Conservation (phyloP, 805 yeast genomes). For the Cyberlindnera galapagoensis region DNA sequence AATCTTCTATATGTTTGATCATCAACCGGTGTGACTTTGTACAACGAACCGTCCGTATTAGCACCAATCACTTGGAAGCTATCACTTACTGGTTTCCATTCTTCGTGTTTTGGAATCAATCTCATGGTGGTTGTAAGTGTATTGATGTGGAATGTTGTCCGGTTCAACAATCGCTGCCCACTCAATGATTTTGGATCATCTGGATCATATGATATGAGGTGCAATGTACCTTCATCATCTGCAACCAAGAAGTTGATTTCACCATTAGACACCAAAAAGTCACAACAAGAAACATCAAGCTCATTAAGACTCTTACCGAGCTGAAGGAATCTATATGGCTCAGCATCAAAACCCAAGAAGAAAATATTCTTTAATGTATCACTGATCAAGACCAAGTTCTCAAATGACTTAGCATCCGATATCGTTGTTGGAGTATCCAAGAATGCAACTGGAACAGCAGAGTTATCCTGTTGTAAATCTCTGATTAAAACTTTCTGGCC, state of each 20-base stretch:
- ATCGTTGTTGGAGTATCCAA: conserved; percentile 78
- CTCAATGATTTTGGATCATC: conserved; percentile 79
- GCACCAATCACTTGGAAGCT: conserved; percentile 64
- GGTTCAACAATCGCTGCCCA: conserved; percentile 69
- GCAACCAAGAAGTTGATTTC: conserved; percentile 61
- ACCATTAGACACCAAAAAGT: conserved; percentile 66
- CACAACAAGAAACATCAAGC: conserved; percentile 64
- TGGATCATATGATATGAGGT: conserved; percentile 81
- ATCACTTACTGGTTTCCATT: conserved; percentile 22
- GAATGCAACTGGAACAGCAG: conserved; percentile 90
- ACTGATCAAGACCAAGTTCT: conserved; percentile 74
- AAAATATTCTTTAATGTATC: conserved; percentile 74
- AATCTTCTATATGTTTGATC: conserved; percentile 76
- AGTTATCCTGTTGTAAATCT: conserved; percentile 78
- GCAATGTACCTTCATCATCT: conserved; percentile 62
- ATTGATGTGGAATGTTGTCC: conserved; percentile 66
- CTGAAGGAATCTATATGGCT: conserved; percentile 80
- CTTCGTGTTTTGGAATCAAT: conserved; percentile 32
- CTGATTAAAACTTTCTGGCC: conserved; percentile 77
- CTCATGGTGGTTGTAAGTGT: conserved; percentile 50
- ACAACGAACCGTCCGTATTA: conserved; percentile 73
- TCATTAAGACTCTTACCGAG: conserved; percentile 68
- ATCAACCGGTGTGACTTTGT: conserved; percentile 62
- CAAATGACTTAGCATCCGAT: conserved; percentile 73
- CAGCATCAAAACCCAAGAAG: conserved; percentile 87